A percentile compares a stretch with the other conserved stretches of the same genome.
These are phyloP conservation scores for Phialocephala sp. DNA, from an alignment of 2,329 filamentous ascomycete species.

Conservation along the genomic window DNA sequence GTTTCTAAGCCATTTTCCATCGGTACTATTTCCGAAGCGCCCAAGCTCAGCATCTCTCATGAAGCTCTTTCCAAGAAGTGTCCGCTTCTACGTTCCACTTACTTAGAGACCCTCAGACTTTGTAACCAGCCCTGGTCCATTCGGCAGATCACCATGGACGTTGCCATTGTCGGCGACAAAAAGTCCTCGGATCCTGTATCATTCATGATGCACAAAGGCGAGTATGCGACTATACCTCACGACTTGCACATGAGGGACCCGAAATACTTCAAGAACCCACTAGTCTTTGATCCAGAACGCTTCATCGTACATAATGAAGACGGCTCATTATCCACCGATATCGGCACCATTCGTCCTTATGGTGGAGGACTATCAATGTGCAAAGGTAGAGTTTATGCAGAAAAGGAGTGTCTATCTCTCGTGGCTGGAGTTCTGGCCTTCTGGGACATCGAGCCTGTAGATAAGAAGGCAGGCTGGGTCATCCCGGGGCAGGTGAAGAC, in stretches of 20 bases:
- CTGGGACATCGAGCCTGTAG: slow-evolving; percentile 59
- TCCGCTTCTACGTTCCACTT: slow-evolving; percentile 51
- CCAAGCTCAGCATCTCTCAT: slow-evolving; percentile 48
- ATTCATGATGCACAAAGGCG: slow-evolving; percentile 49
- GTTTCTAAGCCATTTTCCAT: slow-evolving; percentile 43
- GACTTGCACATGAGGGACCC: slow-evolving; percentile 51
- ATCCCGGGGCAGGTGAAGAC: slow-evolving; percentile 56
- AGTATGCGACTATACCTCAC: slow-evolving; percentile 51
- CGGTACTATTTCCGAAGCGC: slow-evolving; percentile 40
- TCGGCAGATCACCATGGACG: slow-evolving; percentile 47
- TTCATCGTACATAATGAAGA: slow-evolving; percentile 51
- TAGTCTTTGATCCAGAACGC: slow-evolving; percentile 50
- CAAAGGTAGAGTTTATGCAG: slow-evolving; percentile 56
- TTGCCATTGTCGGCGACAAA: slow-evolving; percentile 36
- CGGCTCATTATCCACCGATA: slow-evolving; percentile 43
- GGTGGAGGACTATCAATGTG: slow-evolving; percentile 55
- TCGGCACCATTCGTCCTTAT: slow-evolving; percentile 53
- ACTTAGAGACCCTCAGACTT: slow-evolving; percentile 53
- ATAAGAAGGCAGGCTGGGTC: slow-evolving; percentile 50
- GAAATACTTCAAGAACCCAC: slow-evolving; percentile 46
- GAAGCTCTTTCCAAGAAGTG: slow-evolving; percentile 50
- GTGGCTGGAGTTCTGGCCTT: slow-evolving; percentile 57
- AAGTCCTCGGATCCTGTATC: slow-evolving; percentile 39
- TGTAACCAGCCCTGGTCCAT: slow-evolving; percentile 50
- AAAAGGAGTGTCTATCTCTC: slow-evolving; percentile 55